Evolutionary conservation across 2,329 filamentous ascomycete species (phyloP).

Genomic region (Byssochlamys sp.): DNA sequence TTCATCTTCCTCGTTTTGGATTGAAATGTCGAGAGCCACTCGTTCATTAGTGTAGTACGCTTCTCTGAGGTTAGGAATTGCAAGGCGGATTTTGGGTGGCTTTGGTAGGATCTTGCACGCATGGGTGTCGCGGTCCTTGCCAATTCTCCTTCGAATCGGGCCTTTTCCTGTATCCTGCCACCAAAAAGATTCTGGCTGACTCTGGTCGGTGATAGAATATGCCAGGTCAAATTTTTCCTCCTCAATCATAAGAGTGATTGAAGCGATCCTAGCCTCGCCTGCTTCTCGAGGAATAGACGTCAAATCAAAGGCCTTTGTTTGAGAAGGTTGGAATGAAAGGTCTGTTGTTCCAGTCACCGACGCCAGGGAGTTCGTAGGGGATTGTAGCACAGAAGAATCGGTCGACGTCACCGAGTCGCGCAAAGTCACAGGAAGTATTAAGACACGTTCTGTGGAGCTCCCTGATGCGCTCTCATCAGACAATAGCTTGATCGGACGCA

Average conservation of each 20-base stretch:
- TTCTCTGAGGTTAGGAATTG: slow-evolving; percentile 50
- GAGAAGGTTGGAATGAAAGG: slow-evolving; percentile 56
- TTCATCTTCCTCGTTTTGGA: slow-evolving; percentile 76
- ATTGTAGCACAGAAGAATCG: slow-evolving; percentile 20
- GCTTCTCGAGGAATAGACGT: slow-evolving; percentile 68
- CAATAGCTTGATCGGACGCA: slow-evolving; percentile 35
- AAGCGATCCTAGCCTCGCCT: slow-evolving; percentile 61
- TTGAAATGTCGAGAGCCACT: slow-evolving; percentile 57
- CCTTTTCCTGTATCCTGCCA: slow-evolving; percentile 32
- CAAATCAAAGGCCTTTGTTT: slow-evolving; percentile 62
- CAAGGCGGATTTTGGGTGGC: slow-evolving; percentile 81
- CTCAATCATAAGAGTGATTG: slow-evolving; percentile 54
- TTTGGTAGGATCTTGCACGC: slow-evolving; percentile 69
- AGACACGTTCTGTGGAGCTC: slow-evolving; percentile 13
- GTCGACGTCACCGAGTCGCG: slow-evolving; percentile 21
- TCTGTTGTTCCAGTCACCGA: slow-evolving; percentile 50
- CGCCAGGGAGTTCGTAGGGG: slow-evolving; percentile 24
- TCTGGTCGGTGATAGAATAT: slow-evolving; percentile 48
- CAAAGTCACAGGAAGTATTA: slow-evolving; percentile 25
- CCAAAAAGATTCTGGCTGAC: slow-evolving; percentile 27
- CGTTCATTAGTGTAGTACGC: slow-evolving; percentile 81
- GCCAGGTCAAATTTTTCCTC: slow-evolving; percentile 58
- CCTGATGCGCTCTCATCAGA: slow-evolving; percentile 19
- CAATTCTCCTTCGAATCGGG: slow-evolving; percentile 28
- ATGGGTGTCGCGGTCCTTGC: slow-evolving; percentile 40